Evolutionary conservation across 2,329 filamentous ascomycete genomes (phyloP), one percentile per base, ranked within the genome.

Genomic region (Aspergillus tanneri): DNA sequence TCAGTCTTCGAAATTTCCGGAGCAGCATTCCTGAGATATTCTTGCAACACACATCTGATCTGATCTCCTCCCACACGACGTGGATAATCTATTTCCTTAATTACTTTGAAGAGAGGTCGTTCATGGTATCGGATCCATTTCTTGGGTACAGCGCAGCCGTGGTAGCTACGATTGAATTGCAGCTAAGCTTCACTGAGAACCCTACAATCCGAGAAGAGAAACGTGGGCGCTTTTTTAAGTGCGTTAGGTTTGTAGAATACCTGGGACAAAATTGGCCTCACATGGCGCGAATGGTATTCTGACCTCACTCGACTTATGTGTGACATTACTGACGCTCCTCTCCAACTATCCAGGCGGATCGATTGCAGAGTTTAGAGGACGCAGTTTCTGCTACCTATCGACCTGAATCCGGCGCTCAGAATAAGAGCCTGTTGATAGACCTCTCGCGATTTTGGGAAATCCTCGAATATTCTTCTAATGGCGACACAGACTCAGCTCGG

Each of bases 81-180:
- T 80, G 78, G 78, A 77, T 80, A 21, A 70, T 79, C 3, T 75
- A 78, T 55, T 75, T 78, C 40, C 71, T 80, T 37, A 72, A 77
- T 38, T 70, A 72, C 52, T 67, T 74, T 48, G 65, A 71, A 62
- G 67, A 73, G 54, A 73, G 76, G 57, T 61, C 60, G 0, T 77
- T 78, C 46, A 62, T 70, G 39, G 68, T 76, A 6, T 74, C 74
- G 4, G 74, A 77, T 56, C 74, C 75, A 2, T 69, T 75, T 18
- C 55, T 77, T 9, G 74, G 72, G 2, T 77, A 80, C 34, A 76
- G 76, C 45, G 76, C 75, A 3, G 76, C 74, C 0, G 73, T 80
- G 2, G 74, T 79, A 3, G 77, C 77, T 1, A 80, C 77, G 2
- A 79, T 80, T 27, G 77, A 77, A 52, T 57, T 80, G 2, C 77